Conservation (phyloP, 2,329 filamentous ascomycete genomes). For the Metarhizium anisopliae region DNA sequence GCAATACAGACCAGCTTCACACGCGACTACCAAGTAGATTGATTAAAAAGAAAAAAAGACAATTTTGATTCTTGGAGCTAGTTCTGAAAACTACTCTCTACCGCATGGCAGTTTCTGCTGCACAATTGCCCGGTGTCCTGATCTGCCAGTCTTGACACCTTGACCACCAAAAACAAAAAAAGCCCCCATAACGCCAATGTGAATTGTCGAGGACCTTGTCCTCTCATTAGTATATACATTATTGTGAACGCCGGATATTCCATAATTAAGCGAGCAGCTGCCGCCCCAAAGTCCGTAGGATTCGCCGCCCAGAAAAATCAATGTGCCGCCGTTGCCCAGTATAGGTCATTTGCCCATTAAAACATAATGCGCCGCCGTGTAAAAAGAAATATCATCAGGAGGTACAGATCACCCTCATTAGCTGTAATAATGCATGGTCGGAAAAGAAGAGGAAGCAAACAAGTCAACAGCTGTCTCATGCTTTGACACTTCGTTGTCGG, state of each 20-base stretch:
- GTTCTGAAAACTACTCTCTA: background rate
- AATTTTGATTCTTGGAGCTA: background rate
- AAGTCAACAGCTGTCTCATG: slow-evolving; percentile 11
- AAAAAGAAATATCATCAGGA: slow-evolving; percentile 3
- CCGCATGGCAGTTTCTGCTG: background rate
- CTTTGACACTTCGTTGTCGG: slow-evolving; percentile 31
- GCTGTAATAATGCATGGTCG: background rate
- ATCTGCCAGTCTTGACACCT: background rate
- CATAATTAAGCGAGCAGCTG: background rate
- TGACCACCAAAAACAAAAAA: background rate
- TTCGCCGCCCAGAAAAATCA: background rate
- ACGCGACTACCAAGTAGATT: no score
- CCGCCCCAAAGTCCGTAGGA: background rate
- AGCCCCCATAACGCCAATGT: background rate
- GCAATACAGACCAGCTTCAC: background rate
- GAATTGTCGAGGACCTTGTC: background rate
- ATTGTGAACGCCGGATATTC: background rate
- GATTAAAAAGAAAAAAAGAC: background rate
- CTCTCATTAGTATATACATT: background rate
- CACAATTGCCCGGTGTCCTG: background rate
- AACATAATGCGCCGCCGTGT: slow-evolving; percentile 2
- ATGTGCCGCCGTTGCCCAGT: background rate
- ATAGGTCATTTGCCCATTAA: slow-evolving; percentile 1
- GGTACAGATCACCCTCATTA: background rate
- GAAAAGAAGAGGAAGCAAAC: background rate